Evolutionary conservation across 1,139 yeast genomes (phyloP), one percentile per base, ranked within the genome.

Genomic region (Chernovozyma sophiae-reginae): DNA sequence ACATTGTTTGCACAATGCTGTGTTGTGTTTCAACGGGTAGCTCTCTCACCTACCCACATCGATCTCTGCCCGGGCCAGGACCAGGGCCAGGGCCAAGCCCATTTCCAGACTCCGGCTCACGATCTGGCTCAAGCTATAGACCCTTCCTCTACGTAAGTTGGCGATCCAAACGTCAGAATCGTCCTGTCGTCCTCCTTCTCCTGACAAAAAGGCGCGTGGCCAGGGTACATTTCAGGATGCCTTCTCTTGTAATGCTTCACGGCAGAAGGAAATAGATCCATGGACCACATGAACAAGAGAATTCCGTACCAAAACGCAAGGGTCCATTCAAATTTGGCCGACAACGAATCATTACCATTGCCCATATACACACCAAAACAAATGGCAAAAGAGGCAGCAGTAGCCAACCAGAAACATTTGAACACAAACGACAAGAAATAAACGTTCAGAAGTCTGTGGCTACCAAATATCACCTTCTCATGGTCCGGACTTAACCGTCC

Each of bases 251-350:
- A 61, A 39, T 56, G 61, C 38, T 56, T 56, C 15, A 60, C 48
- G 5, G 81, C 77, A 24, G 84, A 79, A 1, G 90, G 85, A 52
- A 74, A 72, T 49, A 89, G 71, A 54, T 90, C 97, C 47, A 77
- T 70, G 2, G 83, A 65, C 62, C 92, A 73, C 43, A 82, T 63
- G 8, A 83, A 56, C 49, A 82, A 74, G 43, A 85, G 68, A 27
- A 82, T 54, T 8, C 95, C 94, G 54, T 86, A 89, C 79, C 86
- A 82, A 61, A 81, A 90, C 6, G 90, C 81, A 32, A 89, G 61
- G 7, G 78, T 53, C 97, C 97, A 90, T 58, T 90, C 97, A 56
- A 84, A 80, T 13, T 65, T 63, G 1, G 85, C 86, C 18, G 79
- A 71, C 37, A 72, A 62, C 13, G 68, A 60, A 27, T 68, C 60